Base-by-base conservation (phyloP, 345 rosid species). In the Geranium rotundifolium region DNA sequence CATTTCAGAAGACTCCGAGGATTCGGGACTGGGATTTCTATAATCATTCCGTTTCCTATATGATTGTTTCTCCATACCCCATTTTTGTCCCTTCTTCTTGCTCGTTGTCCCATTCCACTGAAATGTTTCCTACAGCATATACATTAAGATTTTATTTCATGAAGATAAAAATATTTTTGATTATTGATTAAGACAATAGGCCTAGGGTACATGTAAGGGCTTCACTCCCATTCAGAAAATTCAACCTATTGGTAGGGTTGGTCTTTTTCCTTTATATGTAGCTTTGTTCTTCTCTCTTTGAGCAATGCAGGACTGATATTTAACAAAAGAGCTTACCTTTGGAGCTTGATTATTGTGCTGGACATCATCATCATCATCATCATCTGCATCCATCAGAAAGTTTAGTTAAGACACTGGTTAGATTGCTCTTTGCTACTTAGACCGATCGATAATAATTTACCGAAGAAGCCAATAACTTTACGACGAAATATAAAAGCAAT, bases 31-130 rank as follows among this genome's bases (percentile, higher is more conserved):
- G 54, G 72, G 67, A 77, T 65, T 75, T 69, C 59, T 72, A 69
- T 72, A 46, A 50, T 61, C 72, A 52, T 77, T 79, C 81, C 76
- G 63, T 79, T 80, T 82, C 27, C 71, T 63, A 54, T 73, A 76
- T 55, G 79, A 70, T 54, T 69, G 67, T 72, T 84, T 90, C 76
- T 90, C 92, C 65, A 50, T 80, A 49, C 96, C 99, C 97, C 99
- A 90, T 69, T 90, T 90, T 73, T 95, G 95, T 29, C 96, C 95
- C 75, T 77, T 90, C 83, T 77, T 95, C 79, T 95, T 95, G 75
- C 89, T 88, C 70, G 81, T 88, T 72, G 71, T 76, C 66, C 96
- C 95, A 71, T 81, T 95, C 99, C 97, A 95, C 59, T 73, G 76
- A 71, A 81, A 80, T 13, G 68, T 77, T 68, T 83, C 81, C 92